A percentile compares a stretch with the other conserved stretches of the same genome.
Evolutionary conservation across 169 alveolate genomes (phyloP).

Genomic region (Sarcocystis neurona): DNA sequence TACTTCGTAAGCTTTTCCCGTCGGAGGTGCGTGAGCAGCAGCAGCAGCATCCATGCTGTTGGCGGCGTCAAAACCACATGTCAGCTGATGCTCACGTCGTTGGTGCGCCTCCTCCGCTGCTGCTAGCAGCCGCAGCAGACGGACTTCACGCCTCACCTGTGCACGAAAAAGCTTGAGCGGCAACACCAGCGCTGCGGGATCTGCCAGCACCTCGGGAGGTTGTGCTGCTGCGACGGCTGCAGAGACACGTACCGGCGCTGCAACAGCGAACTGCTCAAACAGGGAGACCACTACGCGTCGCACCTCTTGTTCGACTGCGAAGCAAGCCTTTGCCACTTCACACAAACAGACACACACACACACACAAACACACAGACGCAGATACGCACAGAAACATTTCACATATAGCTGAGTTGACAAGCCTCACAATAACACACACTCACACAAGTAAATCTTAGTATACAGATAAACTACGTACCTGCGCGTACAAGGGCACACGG

Average conservation of each 20-base stretch:
- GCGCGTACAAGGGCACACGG: neutral
- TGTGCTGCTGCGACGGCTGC: neutral
- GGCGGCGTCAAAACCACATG: no score
- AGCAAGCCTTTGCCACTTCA: neutral
- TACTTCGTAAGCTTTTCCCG: no score
- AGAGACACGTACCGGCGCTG: neutral
- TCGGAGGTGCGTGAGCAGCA: no score
- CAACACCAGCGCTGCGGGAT: neutral
- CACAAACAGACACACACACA: neutral
- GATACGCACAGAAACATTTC: neutral
- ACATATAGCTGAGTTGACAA: neutral
- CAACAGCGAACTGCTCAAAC: slow-evolving; percentile 1
- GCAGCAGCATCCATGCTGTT: no score
- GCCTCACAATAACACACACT: neutral
- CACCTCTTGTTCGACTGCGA: neutral
- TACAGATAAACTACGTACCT: neutral
- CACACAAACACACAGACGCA: neutral
- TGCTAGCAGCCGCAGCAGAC: neutral
- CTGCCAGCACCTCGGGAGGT: neutral
- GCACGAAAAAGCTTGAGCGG: neutral
- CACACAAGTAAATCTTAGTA: neutral
- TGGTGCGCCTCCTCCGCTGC: no score
- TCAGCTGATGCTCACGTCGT: no score
- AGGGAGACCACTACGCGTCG: neutral
- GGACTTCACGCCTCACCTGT: neutral